A percentile compares a stretch with the other conserved stretches of the same genome.
Conservation (phyloP, 345 rosid genomes). For the Pseudoturritis turrita region DNA sequence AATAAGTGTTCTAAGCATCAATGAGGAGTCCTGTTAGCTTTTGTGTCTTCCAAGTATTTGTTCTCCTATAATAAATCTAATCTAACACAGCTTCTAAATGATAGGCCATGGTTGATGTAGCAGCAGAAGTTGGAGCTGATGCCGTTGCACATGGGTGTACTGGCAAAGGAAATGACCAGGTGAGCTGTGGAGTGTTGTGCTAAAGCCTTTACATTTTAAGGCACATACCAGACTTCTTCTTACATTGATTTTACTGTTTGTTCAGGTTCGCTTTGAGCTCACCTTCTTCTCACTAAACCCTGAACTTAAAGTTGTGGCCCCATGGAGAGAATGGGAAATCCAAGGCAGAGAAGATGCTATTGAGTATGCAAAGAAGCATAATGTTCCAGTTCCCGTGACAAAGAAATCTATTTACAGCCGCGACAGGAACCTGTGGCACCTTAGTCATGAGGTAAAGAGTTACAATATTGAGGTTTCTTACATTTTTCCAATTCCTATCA, state of each 20-base stretch:
- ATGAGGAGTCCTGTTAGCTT: too few species aligned
- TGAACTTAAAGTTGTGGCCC: constrained; percentile 86
- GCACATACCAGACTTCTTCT: not conserved
- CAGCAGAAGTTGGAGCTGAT: constrained; percentile 96
- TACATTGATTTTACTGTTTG: not conserved
- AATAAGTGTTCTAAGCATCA: too few species aligned
- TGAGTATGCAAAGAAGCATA: constrained; percentile 91
- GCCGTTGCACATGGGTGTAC: constrained; percentile 98
- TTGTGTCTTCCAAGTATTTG: too few species aligned
- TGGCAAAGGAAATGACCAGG: constrained; percentile 99
- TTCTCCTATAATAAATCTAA: too few species aligned
- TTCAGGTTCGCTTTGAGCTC: constrained; percentile 93
- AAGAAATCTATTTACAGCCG: constrained; percentile 96
- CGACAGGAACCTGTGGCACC: constrained; percentile 93
- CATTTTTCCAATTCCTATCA: not conserved
- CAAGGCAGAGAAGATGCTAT: constrained; percentile 93
- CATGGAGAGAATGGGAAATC: constrained; percentile 99
- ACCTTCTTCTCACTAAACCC: constrained; percentile 93
- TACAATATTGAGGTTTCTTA: not conserved
- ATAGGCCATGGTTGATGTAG: constrained; percentile 99
- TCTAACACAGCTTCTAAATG: constrained; percentile 1
- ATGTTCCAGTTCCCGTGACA: constrained; percentile 89
- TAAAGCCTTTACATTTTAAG: not conserved
- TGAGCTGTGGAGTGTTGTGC: constrained; percentile 22
- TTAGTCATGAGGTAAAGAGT: constrained; percentile 76